These are phyloP conservation scores for Leccinum pseudoinsigne DNA, from an alignment of 1,284 basidiomycete species.

Conservation along the genomic window DNA sequence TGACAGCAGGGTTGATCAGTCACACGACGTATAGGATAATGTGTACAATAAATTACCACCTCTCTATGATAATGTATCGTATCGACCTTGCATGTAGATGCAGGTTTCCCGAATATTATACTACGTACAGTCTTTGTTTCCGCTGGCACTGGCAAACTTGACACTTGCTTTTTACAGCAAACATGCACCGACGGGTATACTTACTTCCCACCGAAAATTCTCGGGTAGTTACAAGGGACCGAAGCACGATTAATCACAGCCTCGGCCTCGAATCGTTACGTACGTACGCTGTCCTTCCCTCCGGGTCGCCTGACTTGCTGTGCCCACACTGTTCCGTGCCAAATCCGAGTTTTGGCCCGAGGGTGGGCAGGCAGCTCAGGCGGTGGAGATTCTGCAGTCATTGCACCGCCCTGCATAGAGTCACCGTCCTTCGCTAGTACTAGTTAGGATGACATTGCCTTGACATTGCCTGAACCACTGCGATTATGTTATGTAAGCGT, in stretches of 20 bases:
- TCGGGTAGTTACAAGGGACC: background rate
- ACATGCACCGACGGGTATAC: background rate
- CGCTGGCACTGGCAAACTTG: background rate
- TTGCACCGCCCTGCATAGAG: background rate
- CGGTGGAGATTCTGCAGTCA: background rate
- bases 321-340: background rate
- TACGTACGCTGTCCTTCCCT: background rate
- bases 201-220: background rate
- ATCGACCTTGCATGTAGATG: background rate
- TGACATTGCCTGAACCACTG: too few relatives aligned
- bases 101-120: background rate
- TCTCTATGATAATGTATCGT: background rate
- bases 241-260: background rate
- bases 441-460: too few relatives aligned
- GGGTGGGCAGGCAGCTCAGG: background rate
- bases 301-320: background rate
- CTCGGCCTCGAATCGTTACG: background rate
- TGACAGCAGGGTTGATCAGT: background rate
- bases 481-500: too few relatives aligned
- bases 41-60: background rate
- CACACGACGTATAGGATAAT: background rate
- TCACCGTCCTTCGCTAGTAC: too few relatives aligned
- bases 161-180: background rate
- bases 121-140: background rate
- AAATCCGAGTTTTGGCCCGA: background rate